Percentiles rank a stretch among this genome's conserved stretches.
Evolutionary conservation across 495 filamentous ascomycete genomes (phyloP).

Genomic region (Aspergillus affinis): DNA sequence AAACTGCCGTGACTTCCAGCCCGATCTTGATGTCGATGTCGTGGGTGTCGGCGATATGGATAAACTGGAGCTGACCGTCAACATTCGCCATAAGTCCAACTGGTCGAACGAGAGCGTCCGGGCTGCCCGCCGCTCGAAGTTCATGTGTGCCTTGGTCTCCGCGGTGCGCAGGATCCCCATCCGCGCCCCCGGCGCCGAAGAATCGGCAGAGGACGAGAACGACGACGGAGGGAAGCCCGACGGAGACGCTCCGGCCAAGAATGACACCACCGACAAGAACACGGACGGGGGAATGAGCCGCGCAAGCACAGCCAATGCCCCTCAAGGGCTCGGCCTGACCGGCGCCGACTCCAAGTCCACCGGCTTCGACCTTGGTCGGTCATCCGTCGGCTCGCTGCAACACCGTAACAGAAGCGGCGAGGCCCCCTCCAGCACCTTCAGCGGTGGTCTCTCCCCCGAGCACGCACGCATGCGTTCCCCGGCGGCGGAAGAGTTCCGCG

Average conservation of each 20-base stretch:
- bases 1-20: conserved; percentile 89
- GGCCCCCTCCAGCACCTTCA: conserved; percentile 20
- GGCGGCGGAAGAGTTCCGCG: conserved; percentile 27
- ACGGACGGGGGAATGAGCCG: conserved; percentile 1
- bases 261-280: conserved; percentile 5
- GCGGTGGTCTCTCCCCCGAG: conserved; percentile 45
- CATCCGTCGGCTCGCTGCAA: conserved; percentile 26
- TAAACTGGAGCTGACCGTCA: conserved; percentile 77
- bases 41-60: conserved; percentile 81
- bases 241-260: background rate
- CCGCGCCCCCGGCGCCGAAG: conserved; percentile 39
- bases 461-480: conserved; percentile 44
- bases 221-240: conserved; percentile 15
- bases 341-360: conserved; percentile 32
- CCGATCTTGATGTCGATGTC: conserved; percentile 75
- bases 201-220: conserved; percentile 11
- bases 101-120: conserved; percentile 91
- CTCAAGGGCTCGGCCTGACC: conserved; percentile 7
- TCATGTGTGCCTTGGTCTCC: conserved; percentile 90
- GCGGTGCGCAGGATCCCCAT: conserved; percentile 87
- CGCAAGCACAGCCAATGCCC: conserved; percentile 22
- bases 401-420: conserved; percentile 34
- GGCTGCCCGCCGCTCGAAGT: conserved; percentile 82
- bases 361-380: conserved; percentile 34
- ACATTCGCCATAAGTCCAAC: conserved; percentile 91